Evolutionary conservation across 257 asterid genomes (phyloP), one percentile per base, ranked within the genome.

Genomic region (Jasminum sambac): DNA sequence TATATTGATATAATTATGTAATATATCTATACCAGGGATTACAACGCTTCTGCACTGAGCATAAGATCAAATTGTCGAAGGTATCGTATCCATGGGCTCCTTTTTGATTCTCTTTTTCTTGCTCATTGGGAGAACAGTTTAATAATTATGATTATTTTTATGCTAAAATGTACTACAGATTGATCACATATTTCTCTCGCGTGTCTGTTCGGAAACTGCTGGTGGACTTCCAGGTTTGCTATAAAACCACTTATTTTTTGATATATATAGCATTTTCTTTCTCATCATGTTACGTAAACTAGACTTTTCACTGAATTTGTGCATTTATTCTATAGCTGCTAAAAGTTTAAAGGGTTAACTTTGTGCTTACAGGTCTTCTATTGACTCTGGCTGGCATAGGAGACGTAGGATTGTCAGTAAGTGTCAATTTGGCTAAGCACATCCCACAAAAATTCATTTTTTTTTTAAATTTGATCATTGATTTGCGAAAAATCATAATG

Each of bases 141-240:
- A 46, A 59, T 38, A 52, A 0, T 66, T 5, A 6, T 46, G 36
- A 30, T 50, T 17, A 14, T 52, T 60, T 40, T 38, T 68, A 23
- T 36, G 36, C 21, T 57, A 73, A 61, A 43, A 67, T 74, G 68
- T 74, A 23, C 14, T 55, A 17, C 36, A 55, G 62, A 55, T 55
- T 21, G 62, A 55, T 16, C 64, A 25, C 38, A 57, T 67, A n/a
- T 91, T 88, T 81, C 88, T 95, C 62, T 89, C 99, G 11, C 97
- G 98, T 41, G 99, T 91, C 39, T 88, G 98, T 86, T 89, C 99
- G 17, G 98, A 91, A 87, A 95, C 99, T 76, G 92, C 98, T 25
- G 98, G 99, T 75, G 99, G 99, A 65, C 97, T 90, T 75, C 97
- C 98, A 72, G 98, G 97, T 90, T 61, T 72, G 81, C 55, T 50